A percentile compares a stretch with the other conserved stretches of the same genome.
Conservation (phyloP, 768 basidiomycete species). For the Exsudoporus frostii region DNA sequence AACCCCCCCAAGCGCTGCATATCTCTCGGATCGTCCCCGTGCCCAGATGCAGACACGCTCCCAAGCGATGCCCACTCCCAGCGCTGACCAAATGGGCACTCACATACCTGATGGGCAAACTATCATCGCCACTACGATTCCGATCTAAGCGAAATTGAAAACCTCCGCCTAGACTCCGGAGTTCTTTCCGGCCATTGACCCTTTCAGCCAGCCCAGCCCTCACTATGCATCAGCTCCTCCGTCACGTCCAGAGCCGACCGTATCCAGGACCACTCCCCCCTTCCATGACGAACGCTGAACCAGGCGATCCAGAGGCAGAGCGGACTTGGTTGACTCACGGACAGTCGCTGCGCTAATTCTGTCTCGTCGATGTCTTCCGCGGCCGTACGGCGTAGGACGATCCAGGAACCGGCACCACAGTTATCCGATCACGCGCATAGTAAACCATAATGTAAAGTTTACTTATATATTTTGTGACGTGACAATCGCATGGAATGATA, state of each 20-base stretch:
- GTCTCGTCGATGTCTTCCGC: conserved; percentile 23
- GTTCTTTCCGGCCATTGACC: conserved; percentile 10
- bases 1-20: neutral
- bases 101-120: conserved; percentile 13
- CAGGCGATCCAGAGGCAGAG: neutral
- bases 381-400: conserved; percentile 24
- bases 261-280: neutral
- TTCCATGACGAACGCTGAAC: neutral
- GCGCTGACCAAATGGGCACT: conserved; percentile 1
- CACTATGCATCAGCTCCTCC: neutral
- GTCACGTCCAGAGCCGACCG: neutral
- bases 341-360: conserved; percentile 3
- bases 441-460: conserved; percentile 25
- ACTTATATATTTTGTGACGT: conserved; percentile 22
- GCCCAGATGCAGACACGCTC: neutral
- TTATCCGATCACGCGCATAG: conserved; percentile 18
- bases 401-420: conserved; percentile 27
- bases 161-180: conserved; percentile 10
- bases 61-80: neutral
- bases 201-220: neutral
- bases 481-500: conserved; percentile 7
- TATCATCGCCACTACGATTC: conserved; percentile 24
- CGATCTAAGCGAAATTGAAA: conserved; percentile 33
- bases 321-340: neutral
- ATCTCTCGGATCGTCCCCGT: neutral